A percentile compares a stretch with the other conserved stretches of the same genome.
These are phyloP conservation scores for Coemansia sp. DNA, from an alignment of 192 early-diverging fungal species.

Conservation along the genomic window DNA sequence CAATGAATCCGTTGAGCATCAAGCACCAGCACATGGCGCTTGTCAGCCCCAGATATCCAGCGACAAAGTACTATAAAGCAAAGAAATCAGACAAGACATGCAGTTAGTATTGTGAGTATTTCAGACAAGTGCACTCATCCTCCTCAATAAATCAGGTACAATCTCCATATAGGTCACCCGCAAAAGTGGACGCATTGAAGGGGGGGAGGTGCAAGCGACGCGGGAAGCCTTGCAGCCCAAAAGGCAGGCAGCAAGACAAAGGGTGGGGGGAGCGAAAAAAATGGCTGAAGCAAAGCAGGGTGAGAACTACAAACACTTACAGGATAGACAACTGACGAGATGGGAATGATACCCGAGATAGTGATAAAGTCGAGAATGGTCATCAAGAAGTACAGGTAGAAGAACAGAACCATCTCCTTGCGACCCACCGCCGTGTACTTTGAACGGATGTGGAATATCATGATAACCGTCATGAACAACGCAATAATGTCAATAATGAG, in stretches of 20 bases:
- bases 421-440: conserved; percentile 99
- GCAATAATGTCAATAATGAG: conserved; percentile 93
- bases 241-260: not conserved
- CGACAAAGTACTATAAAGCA: conserved; percentile 72
- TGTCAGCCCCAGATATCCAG: conserved; percentile 76
- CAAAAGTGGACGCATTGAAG: not conserved
- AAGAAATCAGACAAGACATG: not conserved
- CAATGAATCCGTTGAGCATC: conserved; percentile 93
- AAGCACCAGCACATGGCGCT: conserved; percentile 91
- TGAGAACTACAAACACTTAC: conserved; percentile 43
- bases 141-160: not conserved
- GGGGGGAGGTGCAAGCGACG: not conserved
- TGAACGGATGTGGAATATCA: conserved; percentile 97
- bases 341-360: conserved; percentile 91
- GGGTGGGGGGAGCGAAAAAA: not conserved
- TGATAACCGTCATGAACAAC: conserved; percentile 93
- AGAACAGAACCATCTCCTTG: conserved; percentile 98
- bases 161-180: not conserved
- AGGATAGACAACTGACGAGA: conserved; percentile 71
- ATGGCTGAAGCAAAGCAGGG: not conserved
- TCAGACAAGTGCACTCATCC: conserved; percentile 1
- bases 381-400: conserved; percentile 90
- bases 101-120: not conserved
- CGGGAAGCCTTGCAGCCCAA: not conserved
- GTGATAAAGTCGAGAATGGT: conserved; percentile 87